Percentiles rank a stretch among this genome's conserved stretches.
Evolutionary conservation across 2,329 filamentous ascomycete species (phyloP).

Genomic region (Aureobasidium pullulans): DNA sequence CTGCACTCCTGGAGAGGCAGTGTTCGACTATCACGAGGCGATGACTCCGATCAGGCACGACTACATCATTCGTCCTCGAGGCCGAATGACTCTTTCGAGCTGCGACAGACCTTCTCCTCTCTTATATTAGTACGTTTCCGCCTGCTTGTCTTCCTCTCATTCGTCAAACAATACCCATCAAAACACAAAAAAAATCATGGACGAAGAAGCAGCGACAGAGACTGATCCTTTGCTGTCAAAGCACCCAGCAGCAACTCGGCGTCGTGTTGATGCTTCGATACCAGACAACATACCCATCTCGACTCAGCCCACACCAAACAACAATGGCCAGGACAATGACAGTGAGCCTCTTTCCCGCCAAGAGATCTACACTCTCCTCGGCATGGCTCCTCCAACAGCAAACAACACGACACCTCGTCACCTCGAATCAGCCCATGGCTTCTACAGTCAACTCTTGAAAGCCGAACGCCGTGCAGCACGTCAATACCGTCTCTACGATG

Average conservation of each 20-base stretch:
- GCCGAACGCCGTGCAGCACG: conserved; percentile 19
- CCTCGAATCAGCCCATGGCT: conserved; percentile 21
- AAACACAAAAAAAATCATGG: neutral
- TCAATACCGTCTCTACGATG: conserved; percentile 27
- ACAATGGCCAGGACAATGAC: conserved; percentile 17
- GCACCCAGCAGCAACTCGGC: neutral
- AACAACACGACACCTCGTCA: conserved; percentile 20
- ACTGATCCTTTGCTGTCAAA: conserved; percentile 11
- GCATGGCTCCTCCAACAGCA: conserved; percentile 21
- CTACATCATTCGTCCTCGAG: conserved; percentile 2
- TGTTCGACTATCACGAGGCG: conserved; percentile 17
- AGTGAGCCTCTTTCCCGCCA: conserved; percentile 18
- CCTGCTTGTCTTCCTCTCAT: neutral
- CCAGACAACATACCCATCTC: neutral
- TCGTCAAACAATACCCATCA: neutral
- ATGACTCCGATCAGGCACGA: conserved; percentile 18
- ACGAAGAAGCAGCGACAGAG: neutral
- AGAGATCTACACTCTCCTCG: conserved; percentile 26
- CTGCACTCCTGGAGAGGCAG: conserved; percentile 25
- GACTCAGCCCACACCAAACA: conserved; percentile 17
- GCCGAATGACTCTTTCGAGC: conserved; percentile 11
- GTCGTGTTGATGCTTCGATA: neutral
- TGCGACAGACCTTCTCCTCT: conserved; percentile 16
- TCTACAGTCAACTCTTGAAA: conserved; percentile 21
- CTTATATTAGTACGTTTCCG: conserved; percentile 17